phyloP scores from a whole-genome alignment of 768 basidiomycete genomes.

The Plicaturopsis crispa region DNA sequence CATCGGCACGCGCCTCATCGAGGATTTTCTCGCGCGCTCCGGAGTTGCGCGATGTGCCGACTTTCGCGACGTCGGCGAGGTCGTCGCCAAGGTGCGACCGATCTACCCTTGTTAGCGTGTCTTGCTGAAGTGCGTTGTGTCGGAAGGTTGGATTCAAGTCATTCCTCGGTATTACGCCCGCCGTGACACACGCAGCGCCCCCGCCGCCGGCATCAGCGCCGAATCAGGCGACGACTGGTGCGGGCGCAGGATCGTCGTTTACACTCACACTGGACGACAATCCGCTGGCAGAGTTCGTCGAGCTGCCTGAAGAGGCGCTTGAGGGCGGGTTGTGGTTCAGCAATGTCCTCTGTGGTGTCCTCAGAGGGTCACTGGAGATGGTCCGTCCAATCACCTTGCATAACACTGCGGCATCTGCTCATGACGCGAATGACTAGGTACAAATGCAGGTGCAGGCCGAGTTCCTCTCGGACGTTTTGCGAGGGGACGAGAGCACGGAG shows the following conservation, averaged over 20 bases:
- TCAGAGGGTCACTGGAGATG: slow-evolving; percentile 95
- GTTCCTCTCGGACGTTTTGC: slow-evolving; percentile 84
- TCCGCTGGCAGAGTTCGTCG: slow-evolving; percentile 93
- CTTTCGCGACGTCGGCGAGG: slow-evolving; percentile 93
- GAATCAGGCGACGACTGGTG: slow-evolving; percentile 18
- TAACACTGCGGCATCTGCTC: too few relatives aligned
- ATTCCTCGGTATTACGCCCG: slow-evolving; percentile 88
- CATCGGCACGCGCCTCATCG: slow-evolving; percentile 92
- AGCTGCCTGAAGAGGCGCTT: slow-evolving; percentile 87
- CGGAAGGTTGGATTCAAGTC: slow-evolving; percentile 93
- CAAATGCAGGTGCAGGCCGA: slow-evolving; percentile 92
- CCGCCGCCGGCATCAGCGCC: slow-evolving; percentile 33
- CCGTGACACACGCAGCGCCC: slow-evolving; percentile 60
- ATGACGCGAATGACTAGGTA: too few relatives aligned
- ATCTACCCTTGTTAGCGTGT: neutral
- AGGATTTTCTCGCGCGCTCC: slow-evolving; percentile 94
- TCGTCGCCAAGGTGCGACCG: slow-evolving; percentile 81
- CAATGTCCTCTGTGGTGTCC: slow-evolving; percentile 91
- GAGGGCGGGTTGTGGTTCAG: slow-evolving; percentile 96
- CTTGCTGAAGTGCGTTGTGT: neutral
- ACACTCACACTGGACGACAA: slow-evolving; percentile 90
- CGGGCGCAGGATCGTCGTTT: slow-evolving; percentile 56
- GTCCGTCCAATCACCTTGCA: slow-evolving; percentile 34
- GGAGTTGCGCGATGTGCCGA: slow-evolving; percentile 88
- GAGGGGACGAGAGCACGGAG: slow-evolving; percentile 93